These are phyloP conservation scores for Silene uniflora DNA, from an alignment of 148 eudicot species.

Conservation along the genomic window DNA sequence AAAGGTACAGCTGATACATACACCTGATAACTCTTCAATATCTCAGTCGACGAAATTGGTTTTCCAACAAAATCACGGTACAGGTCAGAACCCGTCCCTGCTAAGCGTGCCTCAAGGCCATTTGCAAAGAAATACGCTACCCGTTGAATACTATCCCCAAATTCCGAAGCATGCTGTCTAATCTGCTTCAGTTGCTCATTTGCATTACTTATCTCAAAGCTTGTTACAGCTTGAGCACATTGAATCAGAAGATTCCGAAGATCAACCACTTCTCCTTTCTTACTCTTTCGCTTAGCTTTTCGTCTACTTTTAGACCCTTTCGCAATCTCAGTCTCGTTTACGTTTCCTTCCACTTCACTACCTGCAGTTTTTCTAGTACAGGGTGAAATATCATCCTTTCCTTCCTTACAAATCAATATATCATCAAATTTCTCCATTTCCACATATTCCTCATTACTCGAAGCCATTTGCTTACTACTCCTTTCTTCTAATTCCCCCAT, in stretches of 20 bases:
- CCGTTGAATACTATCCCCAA: slow-evolving; percentile 28
- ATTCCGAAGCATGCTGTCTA: slow-evolving; percentile 30
- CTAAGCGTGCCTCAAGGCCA: slow-evolving; percentile 34
- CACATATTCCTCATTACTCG: slow-evolving; percentile 30
- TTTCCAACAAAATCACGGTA: slow-evolving; percentile 8
- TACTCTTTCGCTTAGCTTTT: slow-evolving; percentile 15
- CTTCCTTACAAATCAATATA: slow-evolving; percentile 26
- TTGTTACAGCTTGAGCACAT: slow-evolving; percentile 29
- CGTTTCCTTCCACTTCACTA: slow-evolving; percentile 12
- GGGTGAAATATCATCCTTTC: slow-evolving; percentile 24
- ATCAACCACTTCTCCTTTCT: slow-evolving; percentile 26
- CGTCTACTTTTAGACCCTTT: slow-evolving; percentile 24
- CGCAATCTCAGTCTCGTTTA: slow-evolving; percentile 11
- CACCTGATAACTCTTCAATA: slow-evolving; percentile 24
- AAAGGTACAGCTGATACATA: slow-evolving; percentile 29
- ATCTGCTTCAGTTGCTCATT: slow-evolving; percentile 28
- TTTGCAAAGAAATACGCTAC: slow-evolving; percentile 29
- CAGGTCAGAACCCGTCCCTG: slow-evolving; percentile 29
- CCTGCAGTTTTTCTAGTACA: slow-evolving; percentile 10
- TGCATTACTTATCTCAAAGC: slow-evolving; percentile 23
- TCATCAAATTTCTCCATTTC: slow-evolving; percentile 44
- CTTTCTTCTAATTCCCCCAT: slow-evolving; percentile 29
- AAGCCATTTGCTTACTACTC: slow-evolving; percentile 32
- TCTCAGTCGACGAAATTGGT: slow-evolving; percentile 12
- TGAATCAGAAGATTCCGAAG: slow-evolving; percentile 29